Evolutionary conservation across 2,329 filamentous ascomycete genomes (phyloP).

Genomic region (Alternaria sp.): DNA sequence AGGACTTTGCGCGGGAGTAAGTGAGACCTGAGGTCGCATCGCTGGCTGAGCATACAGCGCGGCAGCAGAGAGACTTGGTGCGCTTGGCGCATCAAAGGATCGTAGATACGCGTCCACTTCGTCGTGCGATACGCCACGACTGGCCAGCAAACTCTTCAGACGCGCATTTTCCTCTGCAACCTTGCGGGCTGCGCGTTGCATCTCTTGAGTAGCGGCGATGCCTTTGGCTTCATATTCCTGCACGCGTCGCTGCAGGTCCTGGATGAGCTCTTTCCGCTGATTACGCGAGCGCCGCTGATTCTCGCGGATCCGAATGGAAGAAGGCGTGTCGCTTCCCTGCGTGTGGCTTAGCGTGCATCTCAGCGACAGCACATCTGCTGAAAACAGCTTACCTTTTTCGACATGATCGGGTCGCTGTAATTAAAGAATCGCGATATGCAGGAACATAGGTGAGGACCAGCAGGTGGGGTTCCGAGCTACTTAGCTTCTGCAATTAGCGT

Average conservation of each 20-base stretch:
- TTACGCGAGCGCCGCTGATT: slow-evolving; percentile 77
- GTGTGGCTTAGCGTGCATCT: background rate
- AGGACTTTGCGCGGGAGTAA: background rate
- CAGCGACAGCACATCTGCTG: too few species aligned
- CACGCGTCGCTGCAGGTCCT: slow-evolving; percentile 69
- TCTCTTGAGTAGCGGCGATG: slow-evolving; percentile 69
- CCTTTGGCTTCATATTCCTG: slow-evolving; percentile 68
- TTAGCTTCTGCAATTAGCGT: background rate
- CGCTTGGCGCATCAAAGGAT: slow-evolving; percentile 11
- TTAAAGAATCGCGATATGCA: background rate
- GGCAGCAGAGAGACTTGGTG: background rate
- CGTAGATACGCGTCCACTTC: slow-evolving; percentile 30
- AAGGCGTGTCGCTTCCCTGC: slow-evolving; percentile 39
- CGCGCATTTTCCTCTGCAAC: slow-evolving; percentile 72
- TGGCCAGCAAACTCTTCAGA: slow-evolving; percentile 62
- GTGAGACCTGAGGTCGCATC: background rate
- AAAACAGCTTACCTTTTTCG: slow-evolving; percentile 8
- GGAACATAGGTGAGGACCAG: background rate
- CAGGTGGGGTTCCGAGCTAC: background rate
- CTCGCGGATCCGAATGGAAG: slow-evolving; percentile 66
- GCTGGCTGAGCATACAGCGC: background rate
- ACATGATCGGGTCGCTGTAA: background rate
- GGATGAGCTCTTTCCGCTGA: slow-evolving; percentile 72
- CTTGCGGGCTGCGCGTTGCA: slow-evolving; percentile 70
- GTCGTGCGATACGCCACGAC: slow-evolving; percentile 26